These are phyloP conservation scores for Gomphus sp. DNA, from an alignment of 1,284 basidiomycete genomes.

Conservation along the genomic window DNA sequence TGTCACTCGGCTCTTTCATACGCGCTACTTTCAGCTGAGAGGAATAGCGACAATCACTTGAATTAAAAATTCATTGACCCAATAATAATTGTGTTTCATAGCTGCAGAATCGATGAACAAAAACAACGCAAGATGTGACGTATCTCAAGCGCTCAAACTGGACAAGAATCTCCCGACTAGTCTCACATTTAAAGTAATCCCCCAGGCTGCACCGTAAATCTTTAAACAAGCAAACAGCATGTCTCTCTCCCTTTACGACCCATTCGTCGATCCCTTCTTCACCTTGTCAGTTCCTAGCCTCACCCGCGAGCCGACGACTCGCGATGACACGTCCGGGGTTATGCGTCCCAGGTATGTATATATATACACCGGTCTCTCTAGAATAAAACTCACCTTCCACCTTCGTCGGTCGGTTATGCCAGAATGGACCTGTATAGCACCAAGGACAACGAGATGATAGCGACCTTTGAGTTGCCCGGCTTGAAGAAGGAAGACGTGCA, in stretches of 20 bases:
- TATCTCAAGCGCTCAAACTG: background rate
- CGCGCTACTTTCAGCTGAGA: too few species aligned
- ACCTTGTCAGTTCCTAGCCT: background rate
- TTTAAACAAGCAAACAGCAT: background rate
- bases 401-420: background rate
- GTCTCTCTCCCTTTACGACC: background rate
- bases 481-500: constrained; percentile 30
- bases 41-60: too few species aligned
- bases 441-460: constrained; percentile 27
- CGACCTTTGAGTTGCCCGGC: constrained; percentile 36
- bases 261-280: background rate
- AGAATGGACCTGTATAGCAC: constrained; percentile 28
- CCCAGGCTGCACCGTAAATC: background rate
- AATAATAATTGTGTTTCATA: background rate
- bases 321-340: background rate
- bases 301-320: background rate
- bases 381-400: background rate
- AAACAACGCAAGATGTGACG: background rate
- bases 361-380: background rate
- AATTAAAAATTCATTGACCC: too few species aligned
- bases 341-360: background rate
- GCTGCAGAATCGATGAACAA: background rate
- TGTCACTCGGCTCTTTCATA: background rate
- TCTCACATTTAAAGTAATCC: background rate
- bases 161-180: background rate